Evolutionary conservation across 129 eudicot genomes (phyloP), one percentile per base, ranked within the genome.

Genomic region (Flaveria bidentis): DNA sequence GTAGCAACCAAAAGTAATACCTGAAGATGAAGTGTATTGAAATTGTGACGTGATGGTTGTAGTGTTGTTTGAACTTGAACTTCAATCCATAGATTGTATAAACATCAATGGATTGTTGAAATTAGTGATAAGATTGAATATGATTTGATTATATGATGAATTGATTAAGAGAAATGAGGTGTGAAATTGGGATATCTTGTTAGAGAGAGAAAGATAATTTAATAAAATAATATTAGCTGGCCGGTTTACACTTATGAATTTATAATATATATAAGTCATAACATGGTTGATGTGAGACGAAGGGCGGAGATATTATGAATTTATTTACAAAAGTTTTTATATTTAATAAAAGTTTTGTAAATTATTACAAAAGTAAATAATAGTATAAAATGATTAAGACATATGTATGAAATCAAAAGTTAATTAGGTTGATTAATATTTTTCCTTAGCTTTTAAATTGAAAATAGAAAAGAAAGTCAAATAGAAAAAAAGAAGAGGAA

Each of bases 71-170:
- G 79, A 23, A 75, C 51, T 47, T 10, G 64, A 68, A 53, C 25
- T 23, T 76, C 67, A 76, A 76, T 58, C 81, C 67, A 51, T 76
- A 2, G 74, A 76, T 67, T 76, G 74, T 16, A 52, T 74, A 39
- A 67, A 16, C 57, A 9, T 10, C 46, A 22, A 53, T 41, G 53
- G 69, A 58, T 41, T 42, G 9, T 22, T 11, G 78, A 74, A 44
- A 45, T 67, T 16, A 49, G 67, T 36, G 80, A 51, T 46, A 66
- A 9, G 73, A 64, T 18, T 42, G 41, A 57, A 41, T 75, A 36
- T 36, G 50, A 71, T 44, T 60, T 25, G 62, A 10, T 50, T 39
- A 8, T 12, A 44, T 7, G 76, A 72, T 41, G 6, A 41, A 63
- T 36, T 28, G 22, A 63, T 16, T 13, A 9, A 44, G 50, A 50